A percentile compares a stretch with the other conserved stretches of the same genome.
Conservation (phyloP, 2,329 filamentous ascomycete genomes). For the Tolypocladium guangdongense region DNA sequence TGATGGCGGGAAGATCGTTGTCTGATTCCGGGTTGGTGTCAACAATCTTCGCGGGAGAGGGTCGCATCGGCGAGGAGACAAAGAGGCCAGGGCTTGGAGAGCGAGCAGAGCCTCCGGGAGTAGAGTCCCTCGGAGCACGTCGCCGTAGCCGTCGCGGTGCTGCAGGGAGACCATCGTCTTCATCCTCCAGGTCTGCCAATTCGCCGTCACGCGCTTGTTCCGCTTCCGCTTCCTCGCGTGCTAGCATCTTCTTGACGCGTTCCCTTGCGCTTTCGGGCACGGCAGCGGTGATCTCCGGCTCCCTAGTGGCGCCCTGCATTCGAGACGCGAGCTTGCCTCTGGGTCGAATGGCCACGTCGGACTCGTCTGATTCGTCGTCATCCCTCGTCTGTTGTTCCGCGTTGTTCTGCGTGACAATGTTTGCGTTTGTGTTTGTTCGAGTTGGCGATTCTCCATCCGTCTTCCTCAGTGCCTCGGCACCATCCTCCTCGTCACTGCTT, state of each 20-base stretch:
- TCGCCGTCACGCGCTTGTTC: constrained; percentile 18
- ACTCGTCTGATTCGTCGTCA: constrained; percentile 34
- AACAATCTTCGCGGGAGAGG: constrained; percentile 17
- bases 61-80: constrained; percentile 37
- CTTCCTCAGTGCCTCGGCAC: constrained; percentile 3
- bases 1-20: constrained; percentile 32
- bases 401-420: background rate
- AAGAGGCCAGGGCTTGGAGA: constrained; percentile 38
- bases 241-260: constrained; percentile 32
- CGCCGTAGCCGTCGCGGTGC: constrained; percentile 29
- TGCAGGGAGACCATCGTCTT: constrained; percentile 30
- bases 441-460: background rate
- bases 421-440: background rate
- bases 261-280: constrained; percentile 24
- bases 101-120: constrained; percentile 15
- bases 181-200: constrained; percentile 21
- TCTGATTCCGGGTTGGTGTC: constrained; percentile 31
- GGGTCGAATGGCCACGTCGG: constrained; percentile 33
- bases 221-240: constrained; percentile 14
- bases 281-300: constrained; percentile 5
- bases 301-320: constrained; percentile 35
- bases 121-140: constrained; percentile 22
- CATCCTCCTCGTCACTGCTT: constrained; percentile 36
- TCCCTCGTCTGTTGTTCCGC: constrained; percentile 7
- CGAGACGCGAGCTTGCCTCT: constrained; percentile 54